Conservation (phyloP, 2,329 filamentous ascomycete genomes). For the Paecilomyces formosus region DNA sequence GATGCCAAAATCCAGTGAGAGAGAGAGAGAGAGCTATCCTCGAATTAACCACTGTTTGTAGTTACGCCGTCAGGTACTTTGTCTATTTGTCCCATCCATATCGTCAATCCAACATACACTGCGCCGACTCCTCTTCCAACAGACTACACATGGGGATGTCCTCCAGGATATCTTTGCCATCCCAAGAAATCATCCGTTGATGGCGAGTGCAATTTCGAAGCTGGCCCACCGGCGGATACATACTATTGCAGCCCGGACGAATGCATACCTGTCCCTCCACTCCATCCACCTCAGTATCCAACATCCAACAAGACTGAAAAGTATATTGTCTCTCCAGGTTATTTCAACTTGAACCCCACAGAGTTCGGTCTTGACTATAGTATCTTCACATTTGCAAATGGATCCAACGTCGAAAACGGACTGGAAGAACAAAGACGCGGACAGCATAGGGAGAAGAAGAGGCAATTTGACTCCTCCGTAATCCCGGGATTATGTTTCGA, state of each 20-base stretch:
- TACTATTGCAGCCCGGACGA: conserved; percentile 34
- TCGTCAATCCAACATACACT: conserved; percentile 22
- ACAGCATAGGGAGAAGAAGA: conserved; percentile 6
- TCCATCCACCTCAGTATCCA: conserved; percentile 18
- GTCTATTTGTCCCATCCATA: conserved; percentile 20
- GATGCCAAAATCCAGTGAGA: too few species aligned
- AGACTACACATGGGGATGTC: conserved; percentile 36
- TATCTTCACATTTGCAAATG: conserved; percentile 45
- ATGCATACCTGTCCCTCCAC: conserved; percentile 27
- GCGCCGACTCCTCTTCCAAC: conserved; percentile 16
- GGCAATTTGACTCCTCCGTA: conserved; percentile 25
- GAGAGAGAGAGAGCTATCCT: too few species aligned
- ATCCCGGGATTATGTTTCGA: conserved; percentile 44
- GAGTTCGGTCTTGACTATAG: conserved; percentile 57
- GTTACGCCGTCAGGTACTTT: not conserved
- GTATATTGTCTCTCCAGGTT: conserved; percentile 48
- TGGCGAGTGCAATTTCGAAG: conserved; percentile 32
- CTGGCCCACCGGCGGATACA: conserved; percentile 28
- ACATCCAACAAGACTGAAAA: conserved; percentile 26
- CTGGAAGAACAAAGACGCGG: not conserved
- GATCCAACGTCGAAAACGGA: not conserved
- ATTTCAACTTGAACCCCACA: conserved; percentile 58
- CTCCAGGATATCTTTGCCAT: conserved; percentile 35
- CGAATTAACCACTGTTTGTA: conserved; percentile 2
- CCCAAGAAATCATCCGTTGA: conserved; percentile 23